phyloP scores from a whole-genome alignment of 2,329 filamentous ascomycete species.

The Colletotrichum salicis region DNA sequence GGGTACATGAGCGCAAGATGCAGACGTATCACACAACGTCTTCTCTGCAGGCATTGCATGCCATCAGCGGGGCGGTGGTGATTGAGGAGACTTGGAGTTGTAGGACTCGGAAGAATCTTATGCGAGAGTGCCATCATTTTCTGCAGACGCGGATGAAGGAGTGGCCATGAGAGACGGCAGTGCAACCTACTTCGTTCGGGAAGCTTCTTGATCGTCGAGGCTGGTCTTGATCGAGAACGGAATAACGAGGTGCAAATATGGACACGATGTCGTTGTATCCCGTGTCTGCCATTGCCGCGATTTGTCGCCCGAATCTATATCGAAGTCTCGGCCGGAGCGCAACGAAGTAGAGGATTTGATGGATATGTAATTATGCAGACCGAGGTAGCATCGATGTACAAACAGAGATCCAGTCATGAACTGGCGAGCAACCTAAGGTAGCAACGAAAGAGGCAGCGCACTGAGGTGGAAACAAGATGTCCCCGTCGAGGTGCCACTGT shows the following conservation, averaged over 20 bases:
- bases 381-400: neutral
- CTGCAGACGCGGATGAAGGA: conserved; percentile 3
- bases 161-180: neutral
- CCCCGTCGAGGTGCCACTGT: neutral
- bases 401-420: neutral
- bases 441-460: neutral
- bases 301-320: neutral
- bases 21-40: conserved; percentile 16
- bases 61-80: neutral
- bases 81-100: neutral
- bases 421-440: neutral
- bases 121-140: conserved; percentile 4
- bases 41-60: conserved; percentile 13
- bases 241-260: neutral
- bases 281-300: neutral
- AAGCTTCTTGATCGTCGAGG: conserved; percentile 9
- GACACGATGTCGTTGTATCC: neutral
- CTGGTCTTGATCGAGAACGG: neutral
- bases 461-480: neutral
- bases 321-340: neutral
- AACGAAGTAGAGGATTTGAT: neutral
- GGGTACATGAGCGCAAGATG: conserved; percentile 17
- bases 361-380: neutral
- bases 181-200: neutral
- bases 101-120: conserved; percentile 14